These are phyloP conservation scores for Blastocystis sp. DNA, from an alignment of 352 stramenopile species.

Conservation along the genomic window DNA sequence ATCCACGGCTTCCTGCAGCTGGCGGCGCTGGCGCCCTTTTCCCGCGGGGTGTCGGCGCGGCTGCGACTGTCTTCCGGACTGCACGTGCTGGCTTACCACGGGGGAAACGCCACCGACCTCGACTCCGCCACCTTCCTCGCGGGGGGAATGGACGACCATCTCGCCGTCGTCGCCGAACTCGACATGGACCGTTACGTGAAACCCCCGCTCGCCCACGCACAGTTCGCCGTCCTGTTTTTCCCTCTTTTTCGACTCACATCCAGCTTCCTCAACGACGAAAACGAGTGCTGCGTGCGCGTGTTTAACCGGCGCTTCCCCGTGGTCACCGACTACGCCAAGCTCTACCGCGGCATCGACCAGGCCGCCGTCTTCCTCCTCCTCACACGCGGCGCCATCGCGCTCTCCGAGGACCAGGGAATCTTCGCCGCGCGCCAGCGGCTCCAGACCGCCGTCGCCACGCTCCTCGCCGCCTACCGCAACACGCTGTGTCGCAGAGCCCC, in stretches of 20 bases:
- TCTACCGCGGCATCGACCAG: not conserved
- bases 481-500: not conserved
- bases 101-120: not conserved
- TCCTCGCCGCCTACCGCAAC: conserved; percentile 24
- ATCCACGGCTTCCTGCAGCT: not conserved
- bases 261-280: conserved; percentile 11
- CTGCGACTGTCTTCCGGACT: not conserved
- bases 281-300: not conserved
- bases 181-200: conserved; percentile 25
- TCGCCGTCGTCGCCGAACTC: not conserved
- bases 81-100: not conserved
- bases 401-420: not conserved
- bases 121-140: not conserved
- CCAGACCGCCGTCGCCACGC: not conserved
- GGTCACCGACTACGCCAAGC: not conserved
- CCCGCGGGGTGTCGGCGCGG: not conserved
- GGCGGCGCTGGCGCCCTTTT: not conserved
- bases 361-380: not conserved
- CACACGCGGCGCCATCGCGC: not conserved
- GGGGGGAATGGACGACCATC: not conserved
- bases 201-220: not conserved
- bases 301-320: conserved; percentile 38
- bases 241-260: not conserved
- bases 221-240: conserved; percentile 15
- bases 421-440: not conserved